phyloP scores from a whole-genome alignment of 2,329 filamentous ascomycete species.

The Ascochyta clinopodiicola region DNA sequence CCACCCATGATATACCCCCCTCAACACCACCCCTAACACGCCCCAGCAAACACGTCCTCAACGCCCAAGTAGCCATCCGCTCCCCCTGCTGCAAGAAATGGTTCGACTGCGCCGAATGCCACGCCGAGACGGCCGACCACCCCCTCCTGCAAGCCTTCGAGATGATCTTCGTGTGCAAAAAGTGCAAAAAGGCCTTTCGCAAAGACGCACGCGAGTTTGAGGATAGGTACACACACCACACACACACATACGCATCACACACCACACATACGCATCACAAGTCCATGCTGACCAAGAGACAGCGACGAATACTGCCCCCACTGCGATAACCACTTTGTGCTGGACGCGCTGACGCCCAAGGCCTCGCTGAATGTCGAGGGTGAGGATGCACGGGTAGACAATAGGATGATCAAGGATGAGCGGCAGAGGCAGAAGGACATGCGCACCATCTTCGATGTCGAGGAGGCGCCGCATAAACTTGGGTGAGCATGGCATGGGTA shows the following conservation, averaged over 20 bases:
- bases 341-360: slow-evolving; percentile 86
- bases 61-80: slow-evolving; percentile 95
- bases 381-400: slow-evolving; percentile 84
- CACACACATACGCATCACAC: neutral
- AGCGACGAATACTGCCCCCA: slow-evolving; percentile 98
- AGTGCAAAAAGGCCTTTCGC: slow-evolving; percentile 97
- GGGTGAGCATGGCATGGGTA: slow-evolving; percentile 60
- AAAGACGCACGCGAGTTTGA: slow-evolving; percentile 93
- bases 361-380: slow-evolving; percentile 86
- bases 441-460: slow-evolving; percentile 77
- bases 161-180: slow-evolving; percentile 97
- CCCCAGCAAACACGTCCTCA: slow-evolving; percentile 92
- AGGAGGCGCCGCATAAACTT: slow-evolving; percentile 75
- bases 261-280: neutral
- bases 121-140: slow-evolving; percentile 81
- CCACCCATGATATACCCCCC: slow-evolving; percentile 19
- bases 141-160: slow-evolving; percentile 77
- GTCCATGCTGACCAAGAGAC: slow-evolving; percentile 16
- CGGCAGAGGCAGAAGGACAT: slow-evolving; percentile 67
- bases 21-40: neutral
- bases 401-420: slow-evolving; percentile 88
- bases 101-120: slow-evolving; percentile 98
- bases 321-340: slow-evolving; percentile 97
- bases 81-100: slow-evolving; percentile 97
- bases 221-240: slow-evolving; percentile 59